Evolutionary conservation across 805 yeast genomes (phyloP).

Genomic region (Pachysolen tannophilus): DNA sequence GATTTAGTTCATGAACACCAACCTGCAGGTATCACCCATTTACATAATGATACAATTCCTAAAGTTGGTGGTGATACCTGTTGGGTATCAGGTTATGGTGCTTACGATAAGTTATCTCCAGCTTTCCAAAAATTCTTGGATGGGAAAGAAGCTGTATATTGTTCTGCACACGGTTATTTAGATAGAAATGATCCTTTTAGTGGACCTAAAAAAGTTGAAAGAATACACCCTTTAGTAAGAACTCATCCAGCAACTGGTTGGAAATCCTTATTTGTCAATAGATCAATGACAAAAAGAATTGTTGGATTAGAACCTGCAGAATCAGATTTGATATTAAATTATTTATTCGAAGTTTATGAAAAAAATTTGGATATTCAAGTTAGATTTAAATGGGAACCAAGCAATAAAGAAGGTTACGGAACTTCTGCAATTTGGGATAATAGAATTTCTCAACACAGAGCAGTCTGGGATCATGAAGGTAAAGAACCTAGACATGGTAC

Average conservation of each 20-base stretch:
- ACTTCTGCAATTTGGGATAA: constrained; percentile 49
- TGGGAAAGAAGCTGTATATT: constrained; percentile 37
- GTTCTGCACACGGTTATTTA: constrained; percentile 38
- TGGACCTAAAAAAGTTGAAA: constrained; percentile 35
- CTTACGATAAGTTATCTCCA: constrained; percentile 41
- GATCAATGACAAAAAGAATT: constrained; percentile 50
- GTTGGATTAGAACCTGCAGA: constrained; percentile 60
- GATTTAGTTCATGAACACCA: constrained; percentile 60
- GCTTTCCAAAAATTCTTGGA: constrained; percentile 30
- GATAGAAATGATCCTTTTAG: constrained; percentile 24
- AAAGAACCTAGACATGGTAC: constrained; percentile 16
- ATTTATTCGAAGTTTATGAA: constrained; percentile 23
- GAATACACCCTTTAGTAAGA: constrained; percentile 44
- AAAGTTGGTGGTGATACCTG: constrained; percentile 46
- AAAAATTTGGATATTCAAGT: constrained; percentile 32
- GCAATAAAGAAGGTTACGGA: constrained; percentile 27
- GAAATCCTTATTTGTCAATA: constrained; percentile 35
- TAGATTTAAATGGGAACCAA: constrained; percentile 43
- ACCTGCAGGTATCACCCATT: constrained; percentile 38
- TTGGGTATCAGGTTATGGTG: constrained; percentile 36
- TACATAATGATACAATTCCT: constrained; percentile 43
- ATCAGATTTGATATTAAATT: constrained; percentile 44
- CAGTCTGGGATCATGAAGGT: constrained; percentile 41
- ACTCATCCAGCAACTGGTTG: constrained; percentile 41
- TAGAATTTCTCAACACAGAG: constrained; percentile 40